A percentile compares a stretch with the other conserved stretches of the same genome.
phyloP scores from a whole-genome alignment of 2,329 filamentous ascomycete genomes.

The Colletotrichum magnum region DNA sequence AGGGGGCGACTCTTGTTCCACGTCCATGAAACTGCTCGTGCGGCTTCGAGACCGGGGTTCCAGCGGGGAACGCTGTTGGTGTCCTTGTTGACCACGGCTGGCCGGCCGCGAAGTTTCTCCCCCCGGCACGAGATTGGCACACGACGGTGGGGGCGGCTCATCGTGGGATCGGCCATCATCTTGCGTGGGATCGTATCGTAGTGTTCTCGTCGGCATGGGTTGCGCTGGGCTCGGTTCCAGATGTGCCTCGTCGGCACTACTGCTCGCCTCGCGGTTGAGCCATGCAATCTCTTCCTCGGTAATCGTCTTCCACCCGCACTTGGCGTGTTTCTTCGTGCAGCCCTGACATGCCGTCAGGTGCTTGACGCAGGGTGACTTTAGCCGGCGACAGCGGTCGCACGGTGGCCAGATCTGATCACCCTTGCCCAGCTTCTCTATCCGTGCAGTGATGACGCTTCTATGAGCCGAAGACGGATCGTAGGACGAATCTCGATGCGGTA shows the following conservation, averaged over 20 bases:
- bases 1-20: slow-evolving; percentile 29
- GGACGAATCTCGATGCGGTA: slow-evolving; percentile 46
- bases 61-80: slow-evolving; percentile 32
- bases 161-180: slow-evolving; percentile 33
- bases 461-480: slow-evolving; percentile 51
- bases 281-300: slow-evolving; percentile 74
- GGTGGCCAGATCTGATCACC: slow-evolving; percentile 85
- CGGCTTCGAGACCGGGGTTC: slow-evolving; percentile 35
- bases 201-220: slow-evolving; percentile 40
- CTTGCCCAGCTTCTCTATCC: slow-evolving; percentile 81
- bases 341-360: slow-evolving; percentile 89
- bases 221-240: slow-evolving; percentile 46
- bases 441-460: slow-evolving; percentile 75
- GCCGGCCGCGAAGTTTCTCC: slow-evolving; percentile 37
- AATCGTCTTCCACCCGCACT: slow-evolving; percentile 89
- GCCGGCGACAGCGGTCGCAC: slow-evolving; percentile 85
- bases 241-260: slow-evolving; percentile 47
- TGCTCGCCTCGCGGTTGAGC: slow-evolving; percentile 50
- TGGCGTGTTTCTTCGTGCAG: slow-evolving; percentile 91
- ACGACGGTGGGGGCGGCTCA: slow-evolving; percentile 12
- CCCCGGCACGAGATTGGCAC: slow-evolving; percentile 22
- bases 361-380: slow-evolving; percentile 87
- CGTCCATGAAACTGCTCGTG: slow-evolving; percentile 40
- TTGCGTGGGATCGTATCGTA: slow-evolving; percentile 38
- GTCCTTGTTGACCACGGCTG: slow-evolving; percentile 35